A percentile compares a stretch with the other conserved stretches of the same genome.
These are phyloP conservation scores for Stenogyne calaminthoides DNA, from an alignment of 305 asterid species.

Conservation along the genomic window DNA sequence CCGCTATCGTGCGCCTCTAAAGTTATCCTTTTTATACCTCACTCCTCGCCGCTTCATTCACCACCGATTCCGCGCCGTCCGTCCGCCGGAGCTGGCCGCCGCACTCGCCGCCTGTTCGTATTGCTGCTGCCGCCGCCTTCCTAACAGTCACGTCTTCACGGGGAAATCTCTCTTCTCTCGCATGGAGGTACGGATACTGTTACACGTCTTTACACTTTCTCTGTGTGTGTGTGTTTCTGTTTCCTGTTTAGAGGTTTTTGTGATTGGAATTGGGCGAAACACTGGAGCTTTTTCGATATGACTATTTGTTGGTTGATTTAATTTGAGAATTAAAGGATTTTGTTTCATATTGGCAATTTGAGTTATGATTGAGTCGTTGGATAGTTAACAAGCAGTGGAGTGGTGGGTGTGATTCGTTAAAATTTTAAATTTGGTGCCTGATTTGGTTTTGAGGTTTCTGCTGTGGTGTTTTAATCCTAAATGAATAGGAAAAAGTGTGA, in stretches of 20 bases:
- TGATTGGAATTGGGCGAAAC: not conserved
- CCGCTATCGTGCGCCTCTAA: constrained; percentile 57
- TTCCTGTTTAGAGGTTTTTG: constrained; percentile 1
- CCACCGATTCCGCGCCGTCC: constrained; percentile 35
- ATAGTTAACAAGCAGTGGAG: too few species aligned
- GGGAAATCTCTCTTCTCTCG: constrained; percentile 66
- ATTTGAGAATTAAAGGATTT: constrained; percentile 2
- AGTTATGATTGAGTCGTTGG: not conserved
- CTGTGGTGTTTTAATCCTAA: not conserved
- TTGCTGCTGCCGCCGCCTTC: constrained; percentile 40
- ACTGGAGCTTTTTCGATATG: not conserved
- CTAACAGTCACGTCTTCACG: constrained; percentile 39
- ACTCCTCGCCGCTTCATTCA: constrained; percentile 32
- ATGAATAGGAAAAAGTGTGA: not conserved
- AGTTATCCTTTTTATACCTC: constrained; percentile 24
- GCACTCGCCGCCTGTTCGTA: constrained; percentile 35
- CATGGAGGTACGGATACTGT: constrained; percentile 72
- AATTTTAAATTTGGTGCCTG: constrained; percentile 5
- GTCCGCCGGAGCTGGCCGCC: constrained; percentile 31
- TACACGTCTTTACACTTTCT: constrained; percentile 7
- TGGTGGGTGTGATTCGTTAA: too few species aligned
- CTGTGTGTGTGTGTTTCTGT: not conserved
- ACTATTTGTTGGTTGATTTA: not conserved
- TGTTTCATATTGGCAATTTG: not conserved
- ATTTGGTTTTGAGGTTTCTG: not conserved